These are phyloP conservation scores for Sapria himalayana DNA, from an alignment of 345 rosid species.

Conservation along the genomic window DNA sequence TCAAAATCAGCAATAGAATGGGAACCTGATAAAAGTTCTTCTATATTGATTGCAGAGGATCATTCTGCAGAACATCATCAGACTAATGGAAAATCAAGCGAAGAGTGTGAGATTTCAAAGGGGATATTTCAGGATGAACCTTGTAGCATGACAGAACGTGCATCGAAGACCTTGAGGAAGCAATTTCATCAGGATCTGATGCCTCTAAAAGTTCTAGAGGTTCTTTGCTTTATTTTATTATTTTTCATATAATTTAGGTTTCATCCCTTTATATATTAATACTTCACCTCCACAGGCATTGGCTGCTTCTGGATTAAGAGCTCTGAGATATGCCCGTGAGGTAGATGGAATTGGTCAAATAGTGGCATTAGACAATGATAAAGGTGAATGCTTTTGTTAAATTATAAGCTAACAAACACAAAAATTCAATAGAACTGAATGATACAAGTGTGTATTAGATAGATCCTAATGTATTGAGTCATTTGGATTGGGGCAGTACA, in stretches of 20 bases:
- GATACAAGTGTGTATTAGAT: too few species aligned
- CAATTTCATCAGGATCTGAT: slow-evolving; percentile 36
- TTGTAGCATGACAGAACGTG: slow-evolving; percentile 20
- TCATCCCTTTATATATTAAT: too few species aligned
- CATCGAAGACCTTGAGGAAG: slow-evolving; percentile 20
- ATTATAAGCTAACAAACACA: too few species aligned
- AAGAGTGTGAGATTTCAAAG: slow-evolving; percentile 17
- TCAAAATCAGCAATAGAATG: slow-evolving; percentile 19
- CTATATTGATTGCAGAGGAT: slow-evolving; percentile 16
- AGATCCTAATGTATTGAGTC: too few species aligned
- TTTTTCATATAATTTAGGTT: slow-evolving; percentile 1
- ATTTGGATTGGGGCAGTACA: too few species aligned
- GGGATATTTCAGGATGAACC: slow-evolving; percentile 24
- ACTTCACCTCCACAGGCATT: slow-evolving; percentile 80
- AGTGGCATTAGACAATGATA: slow-evolving; percentile 87
- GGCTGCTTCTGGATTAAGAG: slow-evolving; percentile 92
- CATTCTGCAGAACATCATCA: slow-evolving; percentile 12
- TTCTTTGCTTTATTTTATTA: slow-evolving; percentile 11
- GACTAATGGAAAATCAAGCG: slow-evolving; percentile 19
- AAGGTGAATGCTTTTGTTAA: too few species aligned
- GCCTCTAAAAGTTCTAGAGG: slow-evolving; percentile 90
- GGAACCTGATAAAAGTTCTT: slow-evolving; percentile 18
- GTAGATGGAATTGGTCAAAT: slow-evolving; percentile 84
- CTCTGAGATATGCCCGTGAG: slow-evolving; percentile 86
- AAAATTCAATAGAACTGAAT: too few species aligned